Conservation (phyloP, 345 rosid species). For the Adansonia digitata region DNA sequence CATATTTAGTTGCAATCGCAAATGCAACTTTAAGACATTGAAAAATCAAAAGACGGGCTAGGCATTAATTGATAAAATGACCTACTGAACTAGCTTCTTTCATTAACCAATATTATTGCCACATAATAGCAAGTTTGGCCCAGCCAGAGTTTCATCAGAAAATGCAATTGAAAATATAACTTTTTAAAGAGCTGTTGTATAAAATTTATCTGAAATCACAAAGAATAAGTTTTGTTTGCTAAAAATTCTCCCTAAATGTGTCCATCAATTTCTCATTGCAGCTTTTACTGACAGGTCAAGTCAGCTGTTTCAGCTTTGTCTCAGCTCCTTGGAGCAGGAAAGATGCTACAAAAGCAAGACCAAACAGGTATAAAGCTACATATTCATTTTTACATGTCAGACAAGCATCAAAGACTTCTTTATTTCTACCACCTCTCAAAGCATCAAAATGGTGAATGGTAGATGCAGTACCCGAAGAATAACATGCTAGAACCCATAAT, state of each 20-base stretch:
- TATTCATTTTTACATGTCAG: background rate
- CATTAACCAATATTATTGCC: background rate
- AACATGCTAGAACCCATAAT: background rate
- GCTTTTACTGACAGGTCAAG: background rate
- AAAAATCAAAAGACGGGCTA: background rate
- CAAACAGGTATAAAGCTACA: background rate
- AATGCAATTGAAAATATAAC: background rate
- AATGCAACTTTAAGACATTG: conserved; percentile 1
- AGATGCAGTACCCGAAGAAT: background rate
- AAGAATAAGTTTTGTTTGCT: background rate
- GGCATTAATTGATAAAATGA: background rate
- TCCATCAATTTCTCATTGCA: conserved; percentile 1
- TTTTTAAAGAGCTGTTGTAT: background rate
- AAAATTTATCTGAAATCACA: background rate
- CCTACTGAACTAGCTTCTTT: background rate
- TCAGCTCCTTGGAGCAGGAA: background rate
- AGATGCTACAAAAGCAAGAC: background rate
- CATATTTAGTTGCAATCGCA: background rate
- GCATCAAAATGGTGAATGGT: background rate
- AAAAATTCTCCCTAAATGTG: background rate
- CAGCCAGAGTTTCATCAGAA: background rate
- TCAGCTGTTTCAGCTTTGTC: background rate
- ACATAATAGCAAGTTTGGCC: background rate
- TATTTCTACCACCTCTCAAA: background rate
- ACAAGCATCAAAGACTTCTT: background rate